Evolutionary conservation across 1,284 basidiomycete species (phyloP).

Genomic region (Ganoderma meredithae): DNA sequence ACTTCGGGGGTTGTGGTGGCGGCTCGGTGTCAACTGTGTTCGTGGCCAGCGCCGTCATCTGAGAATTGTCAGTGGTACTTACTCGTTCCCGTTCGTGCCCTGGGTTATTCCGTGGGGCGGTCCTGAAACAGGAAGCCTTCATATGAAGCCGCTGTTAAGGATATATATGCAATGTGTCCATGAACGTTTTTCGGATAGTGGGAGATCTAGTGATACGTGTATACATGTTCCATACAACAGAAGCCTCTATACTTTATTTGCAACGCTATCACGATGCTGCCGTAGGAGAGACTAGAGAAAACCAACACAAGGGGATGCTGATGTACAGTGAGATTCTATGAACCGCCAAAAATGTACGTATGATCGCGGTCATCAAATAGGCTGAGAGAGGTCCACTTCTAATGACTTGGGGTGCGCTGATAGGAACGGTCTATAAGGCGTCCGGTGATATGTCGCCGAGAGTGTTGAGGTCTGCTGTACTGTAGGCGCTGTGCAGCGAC

Average conservation of each 20-base stretch:
- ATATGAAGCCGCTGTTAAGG: not conserved
- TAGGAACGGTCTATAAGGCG: slow-evolving; percentile 46
- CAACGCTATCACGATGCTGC: not conserved
- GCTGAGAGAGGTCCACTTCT: not conserved
- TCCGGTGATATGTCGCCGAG: slow-evolving; percentile 82
- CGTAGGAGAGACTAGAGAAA: not conserved
- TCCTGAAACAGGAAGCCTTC: not conserved
- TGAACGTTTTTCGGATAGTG: not conserved
- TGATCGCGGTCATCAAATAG: not conserved
- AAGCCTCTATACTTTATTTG: not conserved
- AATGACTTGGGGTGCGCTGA: not conserved
- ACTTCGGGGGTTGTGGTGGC: not conserved
- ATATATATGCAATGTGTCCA: not conserved
- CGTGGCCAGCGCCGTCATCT: not conserved
- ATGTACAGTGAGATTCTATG: slow-evolving; percentile 1
- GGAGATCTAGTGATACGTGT: not conserved
- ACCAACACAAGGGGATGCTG: not conserved
- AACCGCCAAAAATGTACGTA: not conserved
- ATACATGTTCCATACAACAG: not conserved
- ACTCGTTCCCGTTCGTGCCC: not conserved
- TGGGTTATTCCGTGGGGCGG: not conserved
- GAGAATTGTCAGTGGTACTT: not conserved
- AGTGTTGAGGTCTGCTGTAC: slow-evolving; percentile 64
- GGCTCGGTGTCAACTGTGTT: not conserved
- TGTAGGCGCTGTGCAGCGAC: slow-evolving; percentile 68